A percentile compares a stretch with the other conserved stretches of the same genome.
Conservation (phyloP, 148 eudicot species). For the Pouteria glomerata region DNA sequence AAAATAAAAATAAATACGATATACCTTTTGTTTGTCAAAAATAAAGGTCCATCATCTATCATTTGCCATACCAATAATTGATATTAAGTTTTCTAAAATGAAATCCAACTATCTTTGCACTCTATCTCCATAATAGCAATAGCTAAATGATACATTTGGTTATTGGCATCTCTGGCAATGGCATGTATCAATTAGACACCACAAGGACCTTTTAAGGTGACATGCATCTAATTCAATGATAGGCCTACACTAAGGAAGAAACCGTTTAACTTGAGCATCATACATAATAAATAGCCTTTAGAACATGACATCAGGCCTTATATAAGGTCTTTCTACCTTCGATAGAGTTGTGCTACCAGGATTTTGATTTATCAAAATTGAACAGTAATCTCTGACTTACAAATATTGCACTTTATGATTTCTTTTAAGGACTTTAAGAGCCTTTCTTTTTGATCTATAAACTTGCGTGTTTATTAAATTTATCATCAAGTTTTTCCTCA, state of each 20-base stretch:
- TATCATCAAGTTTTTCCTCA: background rate
- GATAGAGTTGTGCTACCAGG: too few relatives aligned
- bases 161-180: background rate
- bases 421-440: background rate
- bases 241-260: too few relatives aligned
- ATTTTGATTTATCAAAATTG: background rate
- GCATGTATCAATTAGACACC: background rate
- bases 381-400: background rate
- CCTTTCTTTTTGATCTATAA: background rate
- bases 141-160: background rate
- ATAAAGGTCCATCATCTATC: background rate
- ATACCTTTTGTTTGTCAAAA: background rate
- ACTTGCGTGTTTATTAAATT: background rate
- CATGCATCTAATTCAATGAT: too few relatives aligned
- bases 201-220: too few relatives aligned
- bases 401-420: background rate
- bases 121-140: background rate
- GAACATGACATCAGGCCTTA: too few relatives aligned
- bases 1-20: too few relatives aligned
- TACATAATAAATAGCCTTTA: too few relatives aligned
- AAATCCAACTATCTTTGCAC: background rate
- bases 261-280: too few relatives aligned
- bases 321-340: too few relatives aligned
- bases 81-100: background rate
- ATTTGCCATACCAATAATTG: background rate